Conservation (phyloP, 2,329 filamentous ascomycete genomes). For the Trichophyton benhamiae region DNA sequence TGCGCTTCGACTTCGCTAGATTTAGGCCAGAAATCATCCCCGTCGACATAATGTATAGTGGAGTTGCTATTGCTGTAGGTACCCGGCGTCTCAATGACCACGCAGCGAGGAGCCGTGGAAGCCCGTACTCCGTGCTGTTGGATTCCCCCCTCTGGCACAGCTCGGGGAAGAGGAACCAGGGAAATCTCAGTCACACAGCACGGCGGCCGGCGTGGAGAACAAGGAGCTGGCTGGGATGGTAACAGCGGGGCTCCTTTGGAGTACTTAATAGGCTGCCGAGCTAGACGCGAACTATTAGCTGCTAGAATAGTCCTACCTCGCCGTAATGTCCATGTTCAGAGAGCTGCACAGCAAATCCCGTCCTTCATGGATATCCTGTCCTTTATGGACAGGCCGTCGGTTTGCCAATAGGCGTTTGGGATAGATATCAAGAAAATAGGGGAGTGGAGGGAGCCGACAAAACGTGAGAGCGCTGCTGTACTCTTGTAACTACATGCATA, state of each 20-base stretch:
- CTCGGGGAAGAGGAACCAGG: not conserved
- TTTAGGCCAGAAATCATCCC: not conserved
- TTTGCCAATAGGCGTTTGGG: not conserved
- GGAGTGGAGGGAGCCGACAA: no score
- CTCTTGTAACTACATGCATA: not conserved
- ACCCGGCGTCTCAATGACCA: slow-evolving; percentile 5
- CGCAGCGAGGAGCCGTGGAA: not conserved
- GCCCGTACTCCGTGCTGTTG: not conserved
- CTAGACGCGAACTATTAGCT: slow-evolving; percentile 1
- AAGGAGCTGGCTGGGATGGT: not conserved
- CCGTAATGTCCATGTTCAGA: not conserved
- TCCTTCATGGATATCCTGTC: not conserved
- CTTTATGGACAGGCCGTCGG: not conserved
- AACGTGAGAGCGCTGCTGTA: not conserved
- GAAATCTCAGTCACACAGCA: slow-evolving; percentile 5
- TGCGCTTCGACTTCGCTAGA: not conserved
- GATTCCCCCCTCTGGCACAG: not conserved
- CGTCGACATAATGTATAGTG: slow-evolving; percentile 5
- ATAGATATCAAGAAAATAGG: not conserved
- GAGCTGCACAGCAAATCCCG: not conserved
- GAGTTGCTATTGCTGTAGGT: slow-evolving; percentile 10
- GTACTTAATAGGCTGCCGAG: not conserved
- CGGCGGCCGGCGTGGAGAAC: slow-evolving; percentile 1
- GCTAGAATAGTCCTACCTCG: not conserved
- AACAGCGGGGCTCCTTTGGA: not conserved